Evolutionary conservation across 305 asterid species (phyloP), one percentile per base, ranked within the genome.

Genomic region (Fraxinus albicans): DNA sequence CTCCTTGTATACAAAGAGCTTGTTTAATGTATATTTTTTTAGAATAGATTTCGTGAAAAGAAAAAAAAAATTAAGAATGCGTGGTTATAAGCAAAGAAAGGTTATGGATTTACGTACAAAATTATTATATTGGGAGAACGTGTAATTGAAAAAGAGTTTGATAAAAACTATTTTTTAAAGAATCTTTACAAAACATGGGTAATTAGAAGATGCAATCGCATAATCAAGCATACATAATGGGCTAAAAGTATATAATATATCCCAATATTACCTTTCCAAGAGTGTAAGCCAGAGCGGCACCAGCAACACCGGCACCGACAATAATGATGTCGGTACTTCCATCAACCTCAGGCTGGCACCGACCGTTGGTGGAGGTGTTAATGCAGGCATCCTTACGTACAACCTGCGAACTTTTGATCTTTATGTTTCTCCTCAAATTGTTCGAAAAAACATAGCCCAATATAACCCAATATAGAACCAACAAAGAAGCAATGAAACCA

Each of bases 221-320:
- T 50, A 17, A 50, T 50, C n/a, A 17, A 50, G 6, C 65, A 17
- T 17, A 42, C 17, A 15, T 15, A 17, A 13, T 17, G 63, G 0
- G 7, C 21, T 53, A 53, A 15, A 53, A 53, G 63, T 17, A 53
- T 15, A 53, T 2, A 53, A n/a, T 1, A n/a, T n/a, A 58, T 58
- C 2, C 12, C 9, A 6, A 6, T 58, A 6, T 21, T 13, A 81
- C 91, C 92, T 89, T 89, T 67, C 88, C 92, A 31, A 93, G 97
- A 19, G 97, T 90, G 79, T 84, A 83, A 74, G 97, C 95, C 73
- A 93, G 85, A 55, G 97, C 97, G 6, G 95, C 91, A 27, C 95
- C 97, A 0, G 95, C 94, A 76, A 93, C 95, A 1, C 97, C 97
- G 65, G 97, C 97, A n/a, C 97, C 97, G 50, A 91, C 97, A 33